phyloP scores from a whole-genome alignment of 164 flowering plant species.

The Dillenia suffruticosa region DNA sequence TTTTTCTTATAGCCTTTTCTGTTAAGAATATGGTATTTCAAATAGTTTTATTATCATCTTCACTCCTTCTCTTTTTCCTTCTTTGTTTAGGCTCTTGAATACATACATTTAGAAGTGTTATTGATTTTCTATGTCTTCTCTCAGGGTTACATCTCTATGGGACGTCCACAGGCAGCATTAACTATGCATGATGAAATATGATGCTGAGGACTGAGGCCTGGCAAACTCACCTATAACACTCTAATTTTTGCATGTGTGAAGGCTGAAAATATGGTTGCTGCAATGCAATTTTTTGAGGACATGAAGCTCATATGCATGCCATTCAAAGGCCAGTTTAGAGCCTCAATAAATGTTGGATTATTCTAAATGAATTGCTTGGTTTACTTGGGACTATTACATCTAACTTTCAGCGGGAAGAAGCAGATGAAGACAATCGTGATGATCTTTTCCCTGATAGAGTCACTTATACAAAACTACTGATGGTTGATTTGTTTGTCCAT shows the following conservation, averaged over 20 bases:
- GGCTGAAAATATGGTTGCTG: slow-evolving; percentile 43
- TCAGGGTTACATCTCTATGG: slow-evolving; percentile 62
- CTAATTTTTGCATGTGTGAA: slow-evolving; percentile 59
- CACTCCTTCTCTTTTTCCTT: neutral
- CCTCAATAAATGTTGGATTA: slow-evolving; percentile 14
- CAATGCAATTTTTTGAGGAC: slow-evolving; percentile 47
- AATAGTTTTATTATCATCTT: neutral
- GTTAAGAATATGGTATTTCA: no score
- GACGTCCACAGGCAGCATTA: slow-evolving; percentile 46
- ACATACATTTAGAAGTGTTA: no score
- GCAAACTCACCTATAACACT: slow-evolving; percentile 59
- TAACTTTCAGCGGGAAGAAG: slow-evolving; percentile 44
- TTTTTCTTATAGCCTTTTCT: neutral
- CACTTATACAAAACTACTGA: slow-evolving; percentile 62
- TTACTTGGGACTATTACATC: slow-evolving; percentile 10
- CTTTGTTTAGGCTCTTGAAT: neutral
- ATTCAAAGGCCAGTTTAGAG: slow-evolving; percentile 50
- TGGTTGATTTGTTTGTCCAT: slow-evolving; percentile 31
- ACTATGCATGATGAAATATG: slow-evolving; percentile 42
- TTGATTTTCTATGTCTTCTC: neutral
- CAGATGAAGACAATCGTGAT: slow-evolving; percentile 14
- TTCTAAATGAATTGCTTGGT: slow-evolving; percentile 1
- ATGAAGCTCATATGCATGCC: slow-evolving; percentile 67
- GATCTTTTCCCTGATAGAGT: slow-evolving; percentile 54
- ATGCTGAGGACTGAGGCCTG: slow-evolving; percentile 53